Conservation (phyloP, 768 basidiomycete genomes). For the Russula compacta region DNA sequence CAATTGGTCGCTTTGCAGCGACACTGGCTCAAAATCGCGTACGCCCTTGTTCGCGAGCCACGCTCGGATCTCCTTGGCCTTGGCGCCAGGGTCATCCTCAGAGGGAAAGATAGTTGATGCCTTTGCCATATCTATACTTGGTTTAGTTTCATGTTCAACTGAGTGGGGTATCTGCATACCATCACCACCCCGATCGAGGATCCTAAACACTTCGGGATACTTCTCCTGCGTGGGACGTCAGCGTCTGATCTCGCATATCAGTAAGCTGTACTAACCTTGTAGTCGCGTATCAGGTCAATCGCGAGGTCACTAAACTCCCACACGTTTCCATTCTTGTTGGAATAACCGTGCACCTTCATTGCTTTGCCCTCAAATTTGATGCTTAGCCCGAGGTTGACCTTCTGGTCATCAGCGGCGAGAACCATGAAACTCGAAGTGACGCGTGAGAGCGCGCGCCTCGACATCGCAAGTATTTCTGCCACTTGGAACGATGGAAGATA, state of each 20-base stretch:
- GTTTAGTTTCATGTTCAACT: neutral
- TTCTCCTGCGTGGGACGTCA: conserved; percentile 36
- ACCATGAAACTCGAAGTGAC: conserved; percentile 95
- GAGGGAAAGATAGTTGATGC: conserved; percentile 51
- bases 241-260: neutral
- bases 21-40: conserved; percentile 85
- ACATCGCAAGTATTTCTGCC: conserved; percentile 63
- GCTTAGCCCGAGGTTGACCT: conserved; percentile 86
- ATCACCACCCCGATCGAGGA: conserved; percentile 63
- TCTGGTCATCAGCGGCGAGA: conserved; percentile 59
- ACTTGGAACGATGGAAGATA: conserved; percentile 79
- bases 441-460: conserved; percentile 73
- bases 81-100: conserved; percentile 52
- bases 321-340: conserved; percentile 67
- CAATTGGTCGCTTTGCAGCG: conserved; percentile 86
- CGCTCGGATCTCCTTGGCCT: conserved; percentile 64
- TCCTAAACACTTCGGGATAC: conserved; percentile 78
- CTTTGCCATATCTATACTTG: conserved; percentile 56
- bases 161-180: conserved; percentile 36
- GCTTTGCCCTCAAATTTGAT: conserved; percentile 95
- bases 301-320: conserved; percentile 96
- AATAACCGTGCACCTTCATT: conserved; percentile 88
- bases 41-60: conserved; percentile 89
- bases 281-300: conserved; percentile 69
- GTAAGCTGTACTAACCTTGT: conserved; percentile 46